phyloP scores from a whole-genome alignment of 768 basidiomycete species.

The Suillus subaureus region DNA sequence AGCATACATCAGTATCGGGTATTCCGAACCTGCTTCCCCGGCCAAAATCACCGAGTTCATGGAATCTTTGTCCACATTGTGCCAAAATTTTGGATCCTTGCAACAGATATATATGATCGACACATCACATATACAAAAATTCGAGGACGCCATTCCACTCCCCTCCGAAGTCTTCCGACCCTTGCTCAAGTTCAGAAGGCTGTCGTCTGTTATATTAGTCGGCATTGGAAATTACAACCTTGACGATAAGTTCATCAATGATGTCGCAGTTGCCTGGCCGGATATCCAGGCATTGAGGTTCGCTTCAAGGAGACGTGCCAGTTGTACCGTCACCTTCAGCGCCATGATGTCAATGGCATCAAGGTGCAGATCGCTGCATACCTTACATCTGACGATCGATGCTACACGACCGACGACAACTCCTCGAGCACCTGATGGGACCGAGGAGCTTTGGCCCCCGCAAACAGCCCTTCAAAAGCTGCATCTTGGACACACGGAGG shows the following conservation, averaged over 20 bases:
- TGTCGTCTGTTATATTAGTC: neutral
- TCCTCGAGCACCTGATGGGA: neutral
- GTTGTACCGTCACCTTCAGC: neutral
- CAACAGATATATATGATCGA: neutral
- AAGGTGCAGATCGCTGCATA: neutral
- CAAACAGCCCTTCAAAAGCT: neutral
- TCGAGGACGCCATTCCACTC: neutral
- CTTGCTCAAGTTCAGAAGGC: neutral
- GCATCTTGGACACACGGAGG: neutral
- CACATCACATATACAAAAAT: neutral
- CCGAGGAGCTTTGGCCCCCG: neutral
- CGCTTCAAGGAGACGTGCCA: neutral
- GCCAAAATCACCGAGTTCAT: neutral
- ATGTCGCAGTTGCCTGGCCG: conserved; percentile 2
- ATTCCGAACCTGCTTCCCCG: neutral
- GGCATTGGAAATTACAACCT: neutral
- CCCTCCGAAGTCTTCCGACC: neutral
- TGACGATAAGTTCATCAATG: neutral
- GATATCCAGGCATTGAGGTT: neutral
- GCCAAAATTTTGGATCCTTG: neutral
- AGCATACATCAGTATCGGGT: neutral
- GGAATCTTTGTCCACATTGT: too few species aligned
- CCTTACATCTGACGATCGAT: neutral
- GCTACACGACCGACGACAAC: neutral
- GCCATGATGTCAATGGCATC: conserved; percentile 1